Percentiles rank a stretch among this genome's conserved stretches.
Evolutionary conservation across 2,329 filamentous ascomycete species (phyloP).

Genomic region (Fusarium liriodendri): DNA sequence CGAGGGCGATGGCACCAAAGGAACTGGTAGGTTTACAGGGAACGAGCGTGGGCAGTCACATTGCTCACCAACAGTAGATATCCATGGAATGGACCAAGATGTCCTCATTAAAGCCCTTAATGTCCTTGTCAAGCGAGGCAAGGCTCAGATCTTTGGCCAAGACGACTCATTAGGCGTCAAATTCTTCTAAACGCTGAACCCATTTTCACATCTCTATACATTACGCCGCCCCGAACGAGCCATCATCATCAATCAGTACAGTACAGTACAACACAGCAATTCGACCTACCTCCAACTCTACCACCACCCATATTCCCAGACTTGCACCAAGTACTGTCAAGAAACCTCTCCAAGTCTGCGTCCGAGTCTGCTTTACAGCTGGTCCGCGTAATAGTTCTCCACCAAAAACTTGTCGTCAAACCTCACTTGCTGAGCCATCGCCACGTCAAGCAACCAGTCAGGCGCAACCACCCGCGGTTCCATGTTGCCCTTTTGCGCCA

Average conservation of each 20-base stretch:
- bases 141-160: constrained; percentile 91
- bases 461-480: constrained; percentile 82
- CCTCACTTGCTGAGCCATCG: constrained; percentile 86
- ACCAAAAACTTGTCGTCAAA: constrained; percentile 72
- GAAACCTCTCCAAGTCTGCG: constrained; percentile 8
- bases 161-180: constrained; percentile 94
- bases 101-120: constrained; percentile 82
- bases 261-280: not conserved
- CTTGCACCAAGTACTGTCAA: constrained; percentile 36
- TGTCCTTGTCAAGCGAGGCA: constrained; percentile 88
- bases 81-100: constrained; percentile 88
- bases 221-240: constrained; percentile 10
- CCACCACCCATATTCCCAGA: constrained; percentile 13
- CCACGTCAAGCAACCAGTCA: constrained; percentile 91
- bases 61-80: constrained; percentile 64
- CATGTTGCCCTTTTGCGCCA: constrained; percentile 83
- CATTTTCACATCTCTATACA: constrained; percentile 32
- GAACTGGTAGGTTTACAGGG: constrained; percentile 64
- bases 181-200: constrained; percentile 78
- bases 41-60: not conserved
- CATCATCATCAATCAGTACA: not conserved
- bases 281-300: constrained; percentile 19
- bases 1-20: constrained; percentile 83
- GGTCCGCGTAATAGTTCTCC: constrained; percentile 54
- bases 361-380: constrained; percentile 12